Percentiles rank a stretch among this genome's conserved stretches.
Conservation (phyloP, 1,139 yeast species). For the Insectozyma bohioensis region DNA sequence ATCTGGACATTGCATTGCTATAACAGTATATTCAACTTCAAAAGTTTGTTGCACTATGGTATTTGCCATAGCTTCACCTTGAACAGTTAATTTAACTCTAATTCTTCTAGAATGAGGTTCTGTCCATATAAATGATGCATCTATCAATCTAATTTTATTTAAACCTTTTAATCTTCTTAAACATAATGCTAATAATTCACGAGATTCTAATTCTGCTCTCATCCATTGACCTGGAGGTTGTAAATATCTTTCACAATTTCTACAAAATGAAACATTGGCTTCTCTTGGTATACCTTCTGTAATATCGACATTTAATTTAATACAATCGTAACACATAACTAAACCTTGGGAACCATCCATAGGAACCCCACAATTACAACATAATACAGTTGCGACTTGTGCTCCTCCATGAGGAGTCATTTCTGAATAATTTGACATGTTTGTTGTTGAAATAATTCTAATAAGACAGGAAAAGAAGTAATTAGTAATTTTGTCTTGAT, state of each 20-base stretch:
- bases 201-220: slow-evolving; percentile 82
- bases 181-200: slow-evolving; percentile 90
- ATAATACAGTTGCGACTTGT: slow-evolving; percentile 74
- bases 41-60: slow-evolving; percentile 93
- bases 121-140: slow-evolving; percentile 97
- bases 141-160: slow-evolving; percentile 82
- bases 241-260: slow-evolving; percentile 94
- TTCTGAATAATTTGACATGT: slow-evolving; percentile 53
- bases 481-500: neutral
- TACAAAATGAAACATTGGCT: slow-evolving; percentile 86
- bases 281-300: slow-evolving; percentile 97
- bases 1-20: slow-evolving; percentile 98
- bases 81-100: slow-evolving; percentile 86
- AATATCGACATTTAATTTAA: slow-evolving; percentile 88
- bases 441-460: neutral
- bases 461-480: no score
- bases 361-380: slow-evolving; percentile 98
- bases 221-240: slow-evolving; percentile 97
- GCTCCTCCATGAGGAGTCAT: slow-evolving; percentile 27
- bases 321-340: slow-evolving; percentile 98
- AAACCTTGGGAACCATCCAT: slow-evolving; percentile 94
- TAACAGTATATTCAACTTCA: slow-evolving; percentile 90
- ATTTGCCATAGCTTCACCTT: slow-evolving; percentile 92
- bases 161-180: slow-evolving; percentile 86
- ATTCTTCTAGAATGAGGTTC: slow-evolving; percentile 98